phyloP scores from a whole-genome alignment of 306 rosid genomes.

The Cucumis melo region DNA sequence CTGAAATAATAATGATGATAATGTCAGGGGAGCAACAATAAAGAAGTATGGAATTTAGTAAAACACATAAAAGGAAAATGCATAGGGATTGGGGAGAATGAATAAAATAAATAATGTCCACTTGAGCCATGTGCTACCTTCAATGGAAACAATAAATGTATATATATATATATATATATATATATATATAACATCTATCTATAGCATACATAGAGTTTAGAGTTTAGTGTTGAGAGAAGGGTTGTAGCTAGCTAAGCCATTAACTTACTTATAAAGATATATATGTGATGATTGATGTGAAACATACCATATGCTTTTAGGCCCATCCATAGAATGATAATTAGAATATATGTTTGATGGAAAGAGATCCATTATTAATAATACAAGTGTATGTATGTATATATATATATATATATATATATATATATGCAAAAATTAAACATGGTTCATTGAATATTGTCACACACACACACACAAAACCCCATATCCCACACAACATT shows the following conservation, averaged over 20 bases:
- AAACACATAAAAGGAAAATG: background rate
- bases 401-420: no score
- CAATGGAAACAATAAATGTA: background rate
- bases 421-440: no score
- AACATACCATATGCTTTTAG: background rate
- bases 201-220: background rate
- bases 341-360: background rate
- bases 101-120: background rate
- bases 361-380: background rate
- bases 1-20: background rate
- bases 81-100: background rate
- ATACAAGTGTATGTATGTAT: no score
- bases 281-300: background rate
- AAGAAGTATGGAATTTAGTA: background rate
- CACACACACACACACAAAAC: background rate
- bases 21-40: background rate
- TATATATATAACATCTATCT: no score
- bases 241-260: background rate
- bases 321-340: background rate
- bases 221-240: background rate
- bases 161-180: background rate
- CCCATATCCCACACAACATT: background rate
- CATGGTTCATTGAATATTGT: background rate
- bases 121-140: background rate
- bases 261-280: background rate